Conservation (phyloP, 2,329 filamentous ascomycete genomes). For the Knoxdaviesia proteae region DNA sequence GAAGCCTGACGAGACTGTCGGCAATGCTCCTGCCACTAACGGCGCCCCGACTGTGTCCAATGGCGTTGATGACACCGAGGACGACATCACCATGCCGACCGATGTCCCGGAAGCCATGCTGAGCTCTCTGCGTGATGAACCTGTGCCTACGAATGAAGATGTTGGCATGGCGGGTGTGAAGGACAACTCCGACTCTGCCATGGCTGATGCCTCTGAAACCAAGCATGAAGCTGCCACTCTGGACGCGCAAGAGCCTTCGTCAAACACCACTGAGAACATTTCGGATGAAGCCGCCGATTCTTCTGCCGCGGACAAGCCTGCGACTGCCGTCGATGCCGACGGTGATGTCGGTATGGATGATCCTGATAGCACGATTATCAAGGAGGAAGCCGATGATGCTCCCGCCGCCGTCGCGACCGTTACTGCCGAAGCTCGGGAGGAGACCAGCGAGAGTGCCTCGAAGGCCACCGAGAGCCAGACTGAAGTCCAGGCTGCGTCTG, state of each 20-base stretch:
- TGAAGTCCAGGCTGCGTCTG: conserved; percentile 5
- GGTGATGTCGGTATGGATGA: conserved; percentile 27
- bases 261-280: too few species aligned
- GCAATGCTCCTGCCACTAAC: conserved; percentile 6
- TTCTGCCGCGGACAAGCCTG: neutral
- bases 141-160: conserved; percentile 24
- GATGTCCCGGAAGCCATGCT: conserved; percentile 8
- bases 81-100: conserved; percentile 10
- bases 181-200: conserved; percentile 2
- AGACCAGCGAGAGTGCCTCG: conserved; percentile 2
- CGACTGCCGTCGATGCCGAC: conserved; percentile 2
- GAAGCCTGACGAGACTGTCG: neutral
- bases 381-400: conserved; percentile 16
- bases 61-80: conserved; percentile 12
- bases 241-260: too few species aligned
- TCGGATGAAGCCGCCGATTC: too few species aligned
- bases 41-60: conserved; percentile 17
- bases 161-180: conserved; percentile 14
- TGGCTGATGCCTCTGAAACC: neutral
- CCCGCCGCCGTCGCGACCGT: conserved; percentile 13
- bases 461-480: neutral
- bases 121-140: conserved; percentile 14
- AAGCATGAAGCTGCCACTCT: neutral
- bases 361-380: conserved; percentile 16
- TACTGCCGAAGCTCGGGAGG: conserved; percentile 10